Percentiles rank a stretch among this genome's conserved stretches.
These are phyloP conservation scores for Backusella tuberculispora DNA, from an alignment of 192 early-diverging fungal species.

Conservation along the genomic window DNA sequence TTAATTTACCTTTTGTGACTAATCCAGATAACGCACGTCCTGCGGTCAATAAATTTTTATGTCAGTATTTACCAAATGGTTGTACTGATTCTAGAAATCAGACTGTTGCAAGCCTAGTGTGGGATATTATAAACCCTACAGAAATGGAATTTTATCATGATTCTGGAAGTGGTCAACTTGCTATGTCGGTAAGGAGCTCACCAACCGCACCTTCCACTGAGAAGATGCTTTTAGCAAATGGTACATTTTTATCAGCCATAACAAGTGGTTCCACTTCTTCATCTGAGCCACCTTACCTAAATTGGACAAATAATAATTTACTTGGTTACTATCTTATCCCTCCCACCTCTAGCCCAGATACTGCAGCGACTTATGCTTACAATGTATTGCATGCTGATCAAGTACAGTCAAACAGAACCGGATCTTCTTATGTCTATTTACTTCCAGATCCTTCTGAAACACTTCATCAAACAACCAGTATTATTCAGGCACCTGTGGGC, in stretches of 20 bases:
- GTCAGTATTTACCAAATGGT: background rate
- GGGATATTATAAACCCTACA: background rate
- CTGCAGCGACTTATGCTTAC: background rate
- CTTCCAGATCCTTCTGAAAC: constrained; percentile 8
- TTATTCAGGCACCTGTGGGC: background rate
- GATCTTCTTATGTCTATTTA: background rate
- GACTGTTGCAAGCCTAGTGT: background rate
- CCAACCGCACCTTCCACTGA: background rate
- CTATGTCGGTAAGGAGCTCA: background rate
- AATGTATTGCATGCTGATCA: background rate
- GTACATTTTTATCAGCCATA: background rate
- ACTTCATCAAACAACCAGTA: background rate
- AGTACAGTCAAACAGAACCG: background rate
- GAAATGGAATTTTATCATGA: background rate
- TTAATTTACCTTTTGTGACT: background rate
- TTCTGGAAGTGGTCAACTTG: background rate
- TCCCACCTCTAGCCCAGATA: background rate
- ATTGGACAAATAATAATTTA: background rate
- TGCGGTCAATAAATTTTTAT: background rate
- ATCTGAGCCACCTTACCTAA: constrained; percentile 6
- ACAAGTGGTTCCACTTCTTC: background rate
- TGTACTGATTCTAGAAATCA: background rate
- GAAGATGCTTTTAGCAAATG: background rate
- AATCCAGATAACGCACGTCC: background rate
- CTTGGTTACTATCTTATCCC: background rate